Percentiles rank a stretch among this genome's conserved stretches.
phyloP scores from a whole-genome alignment of 768 basidiomycete species.

The Trametopsis cervina region DNA sequence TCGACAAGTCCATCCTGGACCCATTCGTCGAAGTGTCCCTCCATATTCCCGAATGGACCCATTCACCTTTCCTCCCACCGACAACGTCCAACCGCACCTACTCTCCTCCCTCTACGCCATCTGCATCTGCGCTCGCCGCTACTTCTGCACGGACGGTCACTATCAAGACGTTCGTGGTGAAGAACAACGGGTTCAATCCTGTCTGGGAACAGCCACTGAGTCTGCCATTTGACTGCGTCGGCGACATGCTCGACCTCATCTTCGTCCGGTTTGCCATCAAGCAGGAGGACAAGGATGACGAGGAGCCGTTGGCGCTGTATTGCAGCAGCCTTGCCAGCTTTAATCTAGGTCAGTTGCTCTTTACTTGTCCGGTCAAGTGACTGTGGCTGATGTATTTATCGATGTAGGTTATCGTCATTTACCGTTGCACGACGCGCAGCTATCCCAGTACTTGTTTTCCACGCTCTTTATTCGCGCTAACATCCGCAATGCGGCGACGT shows the following conservation, averaged over 20 bases:
- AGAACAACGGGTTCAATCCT: slow-evolving; percentile 92
- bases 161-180: slow-evolving; percentile 54
- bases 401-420: slow-evolving; percentile 81
- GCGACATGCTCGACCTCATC: slow-evolving; percentile 73
- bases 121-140: slow-evolving; percentile 21
- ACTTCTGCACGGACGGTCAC: slow-evolving; percentile 40
- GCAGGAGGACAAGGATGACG: slow-evolving; percentile 55
- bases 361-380: slow-evolving; percentile 15
- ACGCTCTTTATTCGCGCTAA: slow-evolving; percentile 80
- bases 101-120: slow-evolving; percentile 11
- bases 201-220: slow-evolving; percentile 68
- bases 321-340: slow-evolving; percentile 67
- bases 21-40: slow-evolving; percentile 81
- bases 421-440: slow-evolving; percentile 81
- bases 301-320: slow-evolving; percentile 65
- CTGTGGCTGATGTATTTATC: slow-evolving; percentile 21
- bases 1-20: slow-evolving; percentile 50
- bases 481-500: slow-evolving; percentile 37
- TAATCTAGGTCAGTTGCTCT: slow-evolving; percentile 50
- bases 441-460: slow-evolving; percentile 86
- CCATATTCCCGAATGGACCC: slow-evolving; percentile 66
- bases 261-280: slow-evolving; percentile 78
- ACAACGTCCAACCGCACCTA: slow-evolving; percentile 5
- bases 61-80: slow-evolving; percentile 24
- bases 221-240: slow-evolving; percentile 71